These are phyloP conservation scores for Neurospora sp. DNA, from an alignment of 495 filamentous ascomycete species.

Conservation along the genomic window DNA sequence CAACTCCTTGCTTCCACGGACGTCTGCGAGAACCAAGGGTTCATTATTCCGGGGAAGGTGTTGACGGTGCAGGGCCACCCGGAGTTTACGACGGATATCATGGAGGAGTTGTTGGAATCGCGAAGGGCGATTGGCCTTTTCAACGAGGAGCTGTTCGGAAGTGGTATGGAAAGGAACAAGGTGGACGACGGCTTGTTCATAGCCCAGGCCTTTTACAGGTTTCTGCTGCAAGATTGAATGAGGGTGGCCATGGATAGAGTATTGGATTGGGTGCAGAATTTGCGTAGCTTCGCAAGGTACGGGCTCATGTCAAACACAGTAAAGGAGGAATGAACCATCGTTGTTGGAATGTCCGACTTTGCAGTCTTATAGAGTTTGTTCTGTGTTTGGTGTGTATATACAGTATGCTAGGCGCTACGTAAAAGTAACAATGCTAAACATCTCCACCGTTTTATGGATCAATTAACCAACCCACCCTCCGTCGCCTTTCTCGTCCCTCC, in stretches of 20 bases:
- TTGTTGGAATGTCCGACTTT: background rate
- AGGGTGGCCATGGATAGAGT: background rate
- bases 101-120: slow-evolving; percentile 53
- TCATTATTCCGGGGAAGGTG: slow-evolving; percentile 55
- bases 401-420: background rate
- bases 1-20: slow-evolving; percentile 55
- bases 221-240: slow-evolving; percentile 47
- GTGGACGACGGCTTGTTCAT: slow-evolving; percentile 63
- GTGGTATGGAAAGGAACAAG: slow-evolving; percentile 54
- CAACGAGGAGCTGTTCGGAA: slow-evolving; percentile 48
- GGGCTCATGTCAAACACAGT: background rate
- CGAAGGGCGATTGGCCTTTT: slow-evolving; percentile 58
- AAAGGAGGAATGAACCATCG: background rate
- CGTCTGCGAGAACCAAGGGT: slow-evolving; percentile 67
- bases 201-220: slow-evolving; percentile 59
- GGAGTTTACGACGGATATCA: slow-evolving; percentile 71
- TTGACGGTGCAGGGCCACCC: slow-evolving; percentile 89
- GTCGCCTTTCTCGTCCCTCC: background rate
- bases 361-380: background rate
- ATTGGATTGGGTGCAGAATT: background rate
- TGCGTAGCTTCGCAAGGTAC: background rate
- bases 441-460: background rate
- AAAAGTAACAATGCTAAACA: background rate
- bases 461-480: background rate
- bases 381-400: background rate